Conservation (phyloP, 768 basidiomycete genomes). For the Mrakia gelida region DNA sequence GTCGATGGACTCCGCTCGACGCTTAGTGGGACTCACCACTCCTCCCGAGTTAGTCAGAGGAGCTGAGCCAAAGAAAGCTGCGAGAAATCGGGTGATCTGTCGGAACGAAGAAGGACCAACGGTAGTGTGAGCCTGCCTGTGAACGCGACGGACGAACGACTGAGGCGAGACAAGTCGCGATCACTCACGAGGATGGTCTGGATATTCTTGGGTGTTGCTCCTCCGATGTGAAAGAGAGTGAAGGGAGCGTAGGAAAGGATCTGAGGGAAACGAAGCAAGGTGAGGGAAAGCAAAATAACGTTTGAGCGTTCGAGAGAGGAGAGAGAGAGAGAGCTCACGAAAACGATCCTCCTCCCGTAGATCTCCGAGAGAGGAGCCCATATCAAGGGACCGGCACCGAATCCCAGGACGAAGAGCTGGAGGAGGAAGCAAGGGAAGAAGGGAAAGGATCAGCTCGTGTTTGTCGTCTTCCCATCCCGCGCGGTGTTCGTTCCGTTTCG, state of each 20-base stretch:
- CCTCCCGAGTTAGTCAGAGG: constrained; percentile 23
- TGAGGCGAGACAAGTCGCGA: no score
- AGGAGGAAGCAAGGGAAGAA: no score
- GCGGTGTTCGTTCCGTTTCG: no score
- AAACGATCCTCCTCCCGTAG: neutral
- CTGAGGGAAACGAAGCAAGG: constrained; percentile 20
- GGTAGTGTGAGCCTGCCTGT: no score
- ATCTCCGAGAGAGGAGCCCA: neutral
- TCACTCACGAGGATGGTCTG: constrained; percentile 20
- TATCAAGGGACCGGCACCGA: constrained; percentile 21
- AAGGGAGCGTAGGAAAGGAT: constrained; percentile 29
- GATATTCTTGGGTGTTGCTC: constrained; percentile 30
- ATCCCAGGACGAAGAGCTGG: neutral
- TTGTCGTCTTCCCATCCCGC: no score
- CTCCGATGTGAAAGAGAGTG: constrained; percentile 31
- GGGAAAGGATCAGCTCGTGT: no score
- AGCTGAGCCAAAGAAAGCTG: constrained; percentile 22
- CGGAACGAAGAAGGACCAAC: no score
- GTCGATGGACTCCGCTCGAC: no score
- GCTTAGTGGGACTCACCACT: no score
- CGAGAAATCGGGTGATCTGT: constrained; percentile 26
- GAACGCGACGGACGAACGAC: no score
- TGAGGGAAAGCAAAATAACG: constrained; percentile 16
- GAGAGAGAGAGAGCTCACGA: neutral
- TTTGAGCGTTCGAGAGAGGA: neutral